Base-by-base conservation (phyloP, 768 basidiomycete species). In the Cubamyces lactineus region DNA sequence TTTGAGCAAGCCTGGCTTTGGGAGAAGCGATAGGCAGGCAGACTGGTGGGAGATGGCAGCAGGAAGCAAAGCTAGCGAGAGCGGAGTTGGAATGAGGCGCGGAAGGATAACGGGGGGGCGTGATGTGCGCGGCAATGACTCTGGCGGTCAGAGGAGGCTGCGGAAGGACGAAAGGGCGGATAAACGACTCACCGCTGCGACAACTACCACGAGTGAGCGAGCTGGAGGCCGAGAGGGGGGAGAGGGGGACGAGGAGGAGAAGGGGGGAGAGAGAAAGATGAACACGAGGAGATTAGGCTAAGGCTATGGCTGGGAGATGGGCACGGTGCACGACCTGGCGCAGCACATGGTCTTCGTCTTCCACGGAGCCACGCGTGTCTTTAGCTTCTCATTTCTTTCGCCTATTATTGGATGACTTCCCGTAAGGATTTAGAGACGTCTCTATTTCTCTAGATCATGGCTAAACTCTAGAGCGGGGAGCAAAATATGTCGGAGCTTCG, bases 1-100 rank as follows among this genome's bases (percentile, higher is more conserved):
- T 61, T 51, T 43, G 69, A 62, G 70, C 66, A 68, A 69, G 70
- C 67, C 64, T 61, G 68, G 71, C 68, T 67, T 63, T 19, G 63
- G 68, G 61, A 66, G 66, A 65, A 66, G 62, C 61, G 71, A 70
- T 68, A 70, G 70, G 66, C 62, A 66, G 66, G 66, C 67, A 67
- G 63, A 59, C 58, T 56, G 23, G 63, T 64, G 63, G 63, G 63
- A 64, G 68, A 66, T 71, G 65, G 67, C 65, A 69, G 70, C 66
- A 65, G 66, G 62, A 69, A 56, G 64, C 67, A 71, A 68, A 67
- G 70, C 67, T 68, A 57, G 65, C 56, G 67, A 59, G 67, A 57
- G 66, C 66, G 69, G 66, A 64, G 67, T 63, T 66, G 57, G 59
- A 66, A 56, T 54, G 61, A 39, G 53, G 62, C 66, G 66, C 64